Conservation (phyloP, 768 basidiomycete genomes). For the Termitomyces sp. region DNA sequence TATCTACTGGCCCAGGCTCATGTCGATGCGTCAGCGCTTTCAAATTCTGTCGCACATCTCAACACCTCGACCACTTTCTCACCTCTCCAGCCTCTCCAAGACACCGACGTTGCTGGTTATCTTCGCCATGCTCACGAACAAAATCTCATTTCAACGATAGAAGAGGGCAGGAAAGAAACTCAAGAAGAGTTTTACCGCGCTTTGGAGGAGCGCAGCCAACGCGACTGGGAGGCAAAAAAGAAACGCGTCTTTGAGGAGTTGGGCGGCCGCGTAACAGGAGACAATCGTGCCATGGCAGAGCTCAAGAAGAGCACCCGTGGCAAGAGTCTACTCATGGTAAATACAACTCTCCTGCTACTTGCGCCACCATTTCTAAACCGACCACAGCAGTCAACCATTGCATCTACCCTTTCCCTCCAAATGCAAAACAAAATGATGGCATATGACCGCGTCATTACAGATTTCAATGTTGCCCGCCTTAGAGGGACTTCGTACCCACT, state of each 20-base stretch:
- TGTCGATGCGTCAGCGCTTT: conserved; percentile 87
- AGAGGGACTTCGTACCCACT: conserved; percentile 73
- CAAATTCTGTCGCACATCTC: conserved; percentile 76
- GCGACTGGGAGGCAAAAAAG: conserved; percentile 90
- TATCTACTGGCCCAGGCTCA: conserved; percentile 92
- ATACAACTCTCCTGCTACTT: conserved; percentile 15
- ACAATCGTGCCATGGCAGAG: conserved; percentile 50
- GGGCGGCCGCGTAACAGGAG: conserved; percentile 58
- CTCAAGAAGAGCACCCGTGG: conserved; percentile 59
- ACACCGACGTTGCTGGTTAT: conserved; percentile 92
- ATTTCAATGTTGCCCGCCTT: conserved; percentile 70
- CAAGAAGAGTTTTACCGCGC: conserved; percentile 82
- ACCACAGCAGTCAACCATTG: conserved; percentile 25
- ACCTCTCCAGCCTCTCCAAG: conserved; percentile 87
- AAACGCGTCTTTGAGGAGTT: conserved; percentile 86
- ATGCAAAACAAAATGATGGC: conserved; percentile 96
- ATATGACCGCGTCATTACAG: conserved; percentile 78
- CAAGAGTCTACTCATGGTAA: conserved; percentile 49
- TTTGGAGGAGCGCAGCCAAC: conserved; percentile 66
- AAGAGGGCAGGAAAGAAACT: conserved; percentile 81
- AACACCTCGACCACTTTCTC: conserved; percentile 81
- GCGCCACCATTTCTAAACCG: not conserved
- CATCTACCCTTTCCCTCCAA: conserved; percentile 60
- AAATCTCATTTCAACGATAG: conserved; percentile 90
- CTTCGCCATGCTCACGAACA: conserved; percentile 94